Evolutionary conservation across 108 stramenopile species (phyloP), one percentile per base, ranked within the genome.

Genomic region (Nitzschia sp.): DNA sequence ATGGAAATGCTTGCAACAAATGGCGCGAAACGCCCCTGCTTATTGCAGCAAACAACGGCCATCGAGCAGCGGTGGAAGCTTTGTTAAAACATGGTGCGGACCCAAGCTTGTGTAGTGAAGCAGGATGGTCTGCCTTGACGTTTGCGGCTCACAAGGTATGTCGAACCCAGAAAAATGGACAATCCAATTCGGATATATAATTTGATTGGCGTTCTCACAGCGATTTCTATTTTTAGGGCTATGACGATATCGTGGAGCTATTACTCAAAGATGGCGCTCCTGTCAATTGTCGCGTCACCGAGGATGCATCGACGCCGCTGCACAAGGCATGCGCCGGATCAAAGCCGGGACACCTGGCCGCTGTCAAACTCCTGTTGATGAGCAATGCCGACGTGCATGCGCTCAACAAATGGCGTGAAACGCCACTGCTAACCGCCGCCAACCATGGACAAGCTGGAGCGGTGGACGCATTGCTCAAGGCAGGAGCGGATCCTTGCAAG

Each of bases 1-100:
- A 95, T 72, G 90, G 91, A 27, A 95, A 95, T 58, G 93, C 93
- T 2, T 90, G 90, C 68, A 95, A 95, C 79, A 95, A 95, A 59
- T 95, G 93, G 93, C 72, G 81, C 53, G 93, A 93, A 68, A 93
- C 91, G 15, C 91, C 94, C 1, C 73, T 95, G 15, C 68, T 92
- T n/a, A 92, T 92, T 65, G 87, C 87, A 26, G 89, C 91, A 15
- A 92, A 92, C 57, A 95, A 95, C 74, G 94, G 94, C n/a, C 91
- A 95, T 71, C 69, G 69, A 52, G 80, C 82, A 38, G 90, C 87
- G n/a, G 94, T 95, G 15, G 83, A 84, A 68, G 88, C 87, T 3
- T 68, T 95, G 63, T 68, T 95, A 46, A 73, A 77, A 36, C 74
- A 82, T 69, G 88, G 88, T 28, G 94, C 94, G 3, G 88, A 95